Conservation (phyloP, 192 early-diverging fungal species). For the Podila horticola region DNA sequence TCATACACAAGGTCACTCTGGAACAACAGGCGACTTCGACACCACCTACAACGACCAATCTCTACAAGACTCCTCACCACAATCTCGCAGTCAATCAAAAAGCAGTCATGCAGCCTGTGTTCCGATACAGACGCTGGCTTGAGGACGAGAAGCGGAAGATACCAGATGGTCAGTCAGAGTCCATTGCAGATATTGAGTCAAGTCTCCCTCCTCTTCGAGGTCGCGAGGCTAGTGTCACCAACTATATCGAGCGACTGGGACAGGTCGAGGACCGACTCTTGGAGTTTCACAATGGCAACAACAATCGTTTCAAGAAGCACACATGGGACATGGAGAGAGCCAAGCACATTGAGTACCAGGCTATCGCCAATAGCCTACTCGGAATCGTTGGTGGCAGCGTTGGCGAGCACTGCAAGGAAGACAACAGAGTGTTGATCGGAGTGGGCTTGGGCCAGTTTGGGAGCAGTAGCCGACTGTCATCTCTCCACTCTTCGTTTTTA, state of each 20-base stretch:
- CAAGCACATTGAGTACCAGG: slow-evolving; percentile 16
- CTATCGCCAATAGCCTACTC: slow-evolving; percentile 12
- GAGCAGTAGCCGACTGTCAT: background rate
- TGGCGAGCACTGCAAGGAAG: background rate
- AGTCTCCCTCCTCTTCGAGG: slow-evolving; percentile 22
- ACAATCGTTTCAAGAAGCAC: slow-evolving; percentile 11
- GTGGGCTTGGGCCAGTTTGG: background rate
- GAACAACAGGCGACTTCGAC: background rate
- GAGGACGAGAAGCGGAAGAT: slow-evolving; percentile 5
- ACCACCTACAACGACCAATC: background rate
- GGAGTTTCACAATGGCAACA: slow-evolving; percentile 6
- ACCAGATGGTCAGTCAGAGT: background rate
- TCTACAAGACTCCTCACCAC: too few relatives aligned
- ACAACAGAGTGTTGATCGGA: background rate
- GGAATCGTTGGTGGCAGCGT: slow-evolving; percentile 11
- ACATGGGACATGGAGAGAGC: slow-evolving; percentile 4
- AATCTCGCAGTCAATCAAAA: slow-evolving; percentile 15
- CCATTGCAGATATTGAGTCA: slow-evolving; percentile 11
- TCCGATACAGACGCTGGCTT: slow-evolving; percentile 10
- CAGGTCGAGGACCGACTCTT: slow-evolving; percentile 1
- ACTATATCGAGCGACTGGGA: slow-evolving; percentile 4
- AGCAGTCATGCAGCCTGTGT: slow-evolving; percentile 10
- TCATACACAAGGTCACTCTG: background rate
- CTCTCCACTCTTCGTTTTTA: background rate
- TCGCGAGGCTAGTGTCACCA: background rate